phyloP scores from a whole-genome alignment of 2,329 filamentous ascomycete species.

The Aspergillus novofumigatus region DNA sequence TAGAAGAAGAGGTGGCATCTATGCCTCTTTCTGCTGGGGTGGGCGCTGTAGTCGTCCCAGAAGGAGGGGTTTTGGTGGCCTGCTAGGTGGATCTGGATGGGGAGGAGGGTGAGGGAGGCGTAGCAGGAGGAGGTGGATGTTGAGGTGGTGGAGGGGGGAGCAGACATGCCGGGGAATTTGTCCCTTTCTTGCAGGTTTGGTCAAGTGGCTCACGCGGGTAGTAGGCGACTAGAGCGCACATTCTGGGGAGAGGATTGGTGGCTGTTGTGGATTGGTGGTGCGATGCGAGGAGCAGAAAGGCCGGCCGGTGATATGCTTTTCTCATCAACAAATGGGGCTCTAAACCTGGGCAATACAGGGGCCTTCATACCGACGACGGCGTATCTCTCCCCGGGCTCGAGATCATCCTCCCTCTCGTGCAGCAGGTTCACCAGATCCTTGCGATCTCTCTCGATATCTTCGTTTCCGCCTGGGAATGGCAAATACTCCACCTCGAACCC shows the following conservation, averaged over 20 bases:
- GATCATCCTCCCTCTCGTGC: slow-evolving; percentile 48
- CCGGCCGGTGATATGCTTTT: slow-evolving; percentile 57
- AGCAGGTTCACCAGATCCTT: slow-evolving; percentile 47
- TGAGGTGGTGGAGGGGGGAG: slow-evolving; percentile 22
- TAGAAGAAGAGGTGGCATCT: slow-evolving; percentile 47
- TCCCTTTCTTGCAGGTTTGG: not conserved
- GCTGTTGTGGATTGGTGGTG: slow-evolving; percentile 39
- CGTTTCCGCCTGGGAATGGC: slow-evolving; percentile 33
- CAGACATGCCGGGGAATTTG: slow-evolving; percentile 30
- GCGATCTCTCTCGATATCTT: slow-evolving; percentile 43
- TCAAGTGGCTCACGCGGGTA: slow-evolving; percentile 40
- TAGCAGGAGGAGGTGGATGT: slow-evolving; percentile 25
- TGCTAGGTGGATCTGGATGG: slow-evolving; percentile 55
- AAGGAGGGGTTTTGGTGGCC: slow-evolving; percentile 39
- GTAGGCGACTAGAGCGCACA: slow-evolving; percentile 57
- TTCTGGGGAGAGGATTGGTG: slow-evolving; percentile 52
- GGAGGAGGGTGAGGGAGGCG: slow-evolving; percentile 26
- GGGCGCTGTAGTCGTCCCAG: slow-evolving; percentile 19
- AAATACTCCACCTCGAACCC: slow-evolving; percentile 56
- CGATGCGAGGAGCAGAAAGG: slow-evolving; percentile 49
- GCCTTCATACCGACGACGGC: slow-evolving; percentile 52
- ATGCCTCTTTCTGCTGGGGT: slow-evolving; percentile 28
- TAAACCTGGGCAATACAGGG: too few species aligned
- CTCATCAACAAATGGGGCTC: not conserved
- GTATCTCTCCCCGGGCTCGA: slow-evolving; percentile 54